Evolutionary conservation across 2,329 filamentous ascomycete species (phyloP).

Genomic region (Cadophora luteo-olivacea): DNA sequence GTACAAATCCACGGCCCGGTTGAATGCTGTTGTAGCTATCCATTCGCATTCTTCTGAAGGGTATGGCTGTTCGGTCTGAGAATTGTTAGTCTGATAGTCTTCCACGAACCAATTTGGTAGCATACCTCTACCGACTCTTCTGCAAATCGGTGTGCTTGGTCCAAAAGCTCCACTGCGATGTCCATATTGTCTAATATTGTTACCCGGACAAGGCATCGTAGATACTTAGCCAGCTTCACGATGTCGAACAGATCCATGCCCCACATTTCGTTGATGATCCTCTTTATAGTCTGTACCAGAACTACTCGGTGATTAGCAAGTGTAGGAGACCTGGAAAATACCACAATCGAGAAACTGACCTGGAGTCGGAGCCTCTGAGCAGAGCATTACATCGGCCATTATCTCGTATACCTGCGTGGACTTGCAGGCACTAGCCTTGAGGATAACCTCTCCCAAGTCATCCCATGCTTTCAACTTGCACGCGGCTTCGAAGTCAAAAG

Average conservation of each 20-base stretch:
- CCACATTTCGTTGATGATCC: constrained; percentile 74
- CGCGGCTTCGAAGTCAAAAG: constrained; percentile 82
- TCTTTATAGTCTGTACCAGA: constrained; percentile 58
- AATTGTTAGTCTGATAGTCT: constrained; percentile 12
- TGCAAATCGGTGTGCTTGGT: constrained; percentile 65
- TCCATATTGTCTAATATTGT: constrained; percentile 60
- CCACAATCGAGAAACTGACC: constrained; percentile 47
- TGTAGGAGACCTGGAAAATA: background rate
- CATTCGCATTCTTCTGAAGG: constrained; percentile 75
- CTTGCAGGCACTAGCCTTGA: constrained; percentile 53
- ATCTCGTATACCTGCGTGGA: constrained; percentile 60
- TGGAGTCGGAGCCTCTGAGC: constrained; percentile 56
- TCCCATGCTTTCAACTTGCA: constrained; percentile 72
- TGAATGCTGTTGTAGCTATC: constrained; percentile 74
- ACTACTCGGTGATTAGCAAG: constrained; percentile 36
- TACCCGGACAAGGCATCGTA: constrained; percentile 77
- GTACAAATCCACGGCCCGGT: constrained; percentile 73
- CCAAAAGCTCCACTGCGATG: constrained; percentile 64
- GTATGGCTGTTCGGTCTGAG: constrained; percentile 56
- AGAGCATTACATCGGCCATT: constrained; percentile 70
- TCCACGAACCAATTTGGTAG: background rate
- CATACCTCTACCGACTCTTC: constrained; percentile 56
- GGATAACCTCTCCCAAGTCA: constrained; percentile 65
- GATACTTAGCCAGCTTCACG: constrained; percentile 73
- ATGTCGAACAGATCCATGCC: constrained; percentile 61